These are phyloP conservation scores for Lachnellula suecica DNA, from an alignment of 2,329 filamentous ascomycete genomes.

Conservation along the genomic window DNA sequence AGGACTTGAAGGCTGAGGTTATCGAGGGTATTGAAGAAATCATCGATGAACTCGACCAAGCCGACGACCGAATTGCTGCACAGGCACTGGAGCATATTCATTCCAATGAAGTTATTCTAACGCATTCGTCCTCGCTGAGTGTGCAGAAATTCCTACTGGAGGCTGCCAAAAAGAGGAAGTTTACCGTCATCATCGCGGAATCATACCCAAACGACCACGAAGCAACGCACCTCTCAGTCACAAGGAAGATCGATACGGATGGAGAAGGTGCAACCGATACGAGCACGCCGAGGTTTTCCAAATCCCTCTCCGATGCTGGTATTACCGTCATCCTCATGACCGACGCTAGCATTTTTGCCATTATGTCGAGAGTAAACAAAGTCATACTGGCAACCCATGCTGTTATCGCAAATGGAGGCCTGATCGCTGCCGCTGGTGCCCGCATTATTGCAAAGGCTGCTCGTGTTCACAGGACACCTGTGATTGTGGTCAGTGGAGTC, in stretches of 20 bases:
- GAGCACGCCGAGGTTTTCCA: constrained; percentile 60
- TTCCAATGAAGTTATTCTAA: constrained; percentile 87
- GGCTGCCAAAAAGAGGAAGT: constrained; percentile 85
- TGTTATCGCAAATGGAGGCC: constrained; percentile 83
- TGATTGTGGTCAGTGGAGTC: constrained; percentile 85
- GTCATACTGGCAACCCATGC: constrained; percentile 87
- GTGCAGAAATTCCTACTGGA: constrained; percentile 88
- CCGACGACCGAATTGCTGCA: constrained; percentile 88
- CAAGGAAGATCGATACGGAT: constrained; percentile 50
- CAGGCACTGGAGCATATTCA: constrained; percentile 91
- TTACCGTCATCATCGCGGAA: constrained; percentile 84
- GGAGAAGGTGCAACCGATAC: constrained; percentile 36
- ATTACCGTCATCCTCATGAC: constrained; percentile 82
- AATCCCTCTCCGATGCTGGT: constrained; percentile 74
- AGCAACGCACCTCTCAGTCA: constrained; percentile 60
- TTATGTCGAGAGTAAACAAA: constrained; percentile 95
- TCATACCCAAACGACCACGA: constrained; percentile 68
- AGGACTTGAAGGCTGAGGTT: constrained; percentile 84
- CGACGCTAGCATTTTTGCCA: constrained; percentile 82
- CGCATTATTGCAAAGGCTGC: constrained; percentile 82
- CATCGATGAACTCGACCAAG: constrained; percentile 89
- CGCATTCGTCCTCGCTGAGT: constrained; percentile 80
- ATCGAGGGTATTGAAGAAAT: constrained; percentile 94
- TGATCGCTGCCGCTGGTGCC: constrained; percentile 82
- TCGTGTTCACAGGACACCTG: constrained; percentile 76